These are phyloP conservation scores for Eragrostis tef DNA, from an alignment of 202 grass and related monocot species.

Conservation along the genomic window DNA sequence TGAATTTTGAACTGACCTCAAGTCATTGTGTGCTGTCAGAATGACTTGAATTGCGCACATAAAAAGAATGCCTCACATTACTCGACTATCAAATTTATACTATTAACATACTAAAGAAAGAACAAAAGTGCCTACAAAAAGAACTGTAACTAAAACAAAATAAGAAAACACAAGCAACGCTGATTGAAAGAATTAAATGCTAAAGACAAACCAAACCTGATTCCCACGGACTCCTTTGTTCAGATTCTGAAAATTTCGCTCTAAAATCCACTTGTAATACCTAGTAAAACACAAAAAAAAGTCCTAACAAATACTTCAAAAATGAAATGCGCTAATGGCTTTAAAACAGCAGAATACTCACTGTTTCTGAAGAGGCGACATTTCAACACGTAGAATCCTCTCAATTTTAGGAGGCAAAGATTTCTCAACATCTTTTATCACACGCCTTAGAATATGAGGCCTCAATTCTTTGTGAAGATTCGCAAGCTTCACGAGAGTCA, in stretches of 20 bases:
- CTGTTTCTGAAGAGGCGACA: slow-evolving; percentile 99
- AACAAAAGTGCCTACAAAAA: neutral
- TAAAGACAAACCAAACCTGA: slow-evolving; percentile 65
- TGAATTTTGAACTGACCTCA: too few species aligned
- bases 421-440: slow-evolving; percentile 99
- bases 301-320: too few species aligned
- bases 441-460: slow-evolving; percentile 90
- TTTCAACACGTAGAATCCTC: slow-evolving; percentile 89
- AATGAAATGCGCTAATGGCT: slow-evolving; percentile 19
- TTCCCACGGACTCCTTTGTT: slow-evolving; percentile 99
- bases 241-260: slow-evolving; percentile 99
- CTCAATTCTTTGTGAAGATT: slow-evolving; percentile 98
- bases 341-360: slow-evolving; percentile 46
- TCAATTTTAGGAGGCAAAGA: slow-evolving; percentile 99
- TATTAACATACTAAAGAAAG: slow-evolving; percentile 23
- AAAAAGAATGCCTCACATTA: slow-evolving; percentile 10
- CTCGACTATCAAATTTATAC: neutral
- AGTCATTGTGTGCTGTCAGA: too few species aligned
- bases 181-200: slow-evolving; percentile 5
- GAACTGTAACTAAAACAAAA: neutral
- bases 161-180: slow-evolving; percentile 5
- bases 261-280: slow-evolving; percentile 99
- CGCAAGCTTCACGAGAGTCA: slow-evolving; percentile 68
- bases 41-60: neutral
- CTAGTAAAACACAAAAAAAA: slow-evolving; percentile 51